Percentiles rank a stretch among this genome's conserved stretches.
Conservation (phyloP, 2,329 filamentous ascomycete species). For the Alternaria triticina region DNA sequence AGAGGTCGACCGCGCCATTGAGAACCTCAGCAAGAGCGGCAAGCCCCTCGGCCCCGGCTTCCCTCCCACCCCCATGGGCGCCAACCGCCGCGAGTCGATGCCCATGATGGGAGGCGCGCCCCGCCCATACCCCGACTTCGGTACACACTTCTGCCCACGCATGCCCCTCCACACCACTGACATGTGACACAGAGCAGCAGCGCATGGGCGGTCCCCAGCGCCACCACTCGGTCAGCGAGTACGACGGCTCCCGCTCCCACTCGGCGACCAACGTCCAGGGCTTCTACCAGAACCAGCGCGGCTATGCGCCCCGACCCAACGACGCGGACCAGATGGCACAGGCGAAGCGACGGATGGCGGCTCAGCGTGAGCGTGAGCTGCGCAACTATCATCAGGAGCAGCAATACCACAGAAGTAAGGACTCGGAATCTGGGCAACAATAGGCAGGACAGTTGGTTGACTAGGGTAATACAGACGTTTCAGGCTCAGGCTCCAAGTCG, state of each 20-base stretch:
- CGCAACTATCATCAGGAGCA: conserved; percentile 99
- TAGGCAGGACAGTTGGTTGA: conserved; percentile 52
- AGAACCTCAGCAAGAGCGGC: conserved; percentile 95
- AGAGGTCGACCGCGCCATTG: conserved; percentile 96
- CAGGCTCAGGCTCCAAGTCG: conserved; percentile 76
- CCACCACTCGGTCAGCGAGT: conserved; percentile 85
- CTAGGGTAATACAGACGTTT: conserved; percentile 72
- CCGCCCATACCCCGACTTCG: conserved; percentile 64
- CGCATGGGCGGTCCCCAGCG: conserved; percentile 72
- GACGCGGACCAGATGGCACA: conserved; percentile 99
- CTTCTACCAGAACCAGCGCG: conserved; percentile 89
- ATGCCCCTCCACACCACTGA: conserved; percentile 13
- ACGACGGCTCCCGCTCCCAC: conserved; percentile 76
- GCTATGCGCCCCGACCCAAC: conserved; percentile 81
- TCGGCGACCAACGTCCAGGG: conserved; percentile 83
- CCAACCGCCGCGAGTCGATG: conserved; percentile 82
- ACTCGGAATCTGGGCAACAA: conserved; percentile 75
- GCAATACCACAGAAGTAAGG: conserved; percentile 99
- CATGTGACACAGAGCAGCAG: conserved; percentile 58
- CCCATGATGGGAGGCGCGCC: conserved; percentile 63
- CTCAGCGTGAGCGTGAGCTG: conserved; percentile 97
- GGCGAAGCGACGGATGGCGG: conserved; percentile 98
- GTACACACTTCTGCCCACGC: conserved; percentile 50
- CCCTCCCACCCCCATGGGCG: conserved; percentile 41
- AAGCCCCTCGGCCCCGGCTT: conserved; percentile 73